Base-by-base conservation (phyloP, 176 grass and related monocot species). In the Phragmites australis region DNA sequence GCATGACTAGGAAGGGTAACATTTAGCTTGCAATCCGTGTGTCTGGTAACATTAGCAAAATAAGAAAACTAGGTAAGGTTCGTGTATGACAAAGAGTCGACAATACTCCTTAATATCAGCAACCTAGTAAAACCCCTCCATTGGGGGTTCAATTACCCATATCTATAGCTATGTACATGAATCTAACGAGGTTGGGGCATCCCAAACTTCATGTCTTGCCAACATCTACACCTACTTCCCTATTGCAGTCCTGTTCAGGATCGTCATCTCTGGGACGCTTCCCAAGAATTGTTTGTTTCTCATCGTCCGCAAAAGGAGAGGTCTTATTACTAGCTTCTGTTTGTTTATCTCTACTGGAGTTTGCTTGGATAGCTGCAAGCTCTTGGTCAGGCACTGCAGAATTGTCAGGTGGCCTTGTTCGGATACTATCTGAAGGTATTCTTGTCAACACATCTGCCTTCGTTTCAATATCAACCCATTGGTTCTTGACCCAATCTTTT, bases 401-500 rank as follows among this genome's bases (percentile, higher is more conserved):
- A 75, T 49, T 88, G 31, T 78, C 77, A 84, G 61, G 50, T 76
- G 64, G 72, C 59, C 42, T 89, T 72, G 81, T 82, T 75, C 27
- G 27, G 11, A 51, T 48, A 83, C 65, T 60, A 84, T 62, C 79
- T 42, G 72, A 87, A 88, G 88, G 78, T 75, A 95, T 90, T 84
- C 47, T 77, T 14, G 88, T 78, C 54, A 95, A 65, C 42, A 93
- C 70, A 25, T 93, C 87, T 53, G 87, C 47, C 62, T 91, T 93
- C 29, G 71, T 61, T 75, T 86, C 85, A 56, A 99, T 89, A 70
- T 87, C 62, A 63, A 91, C 46, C 96, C 96, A 99, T 52, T 40
- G 23, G 64, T 89, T 88, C 68, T 88, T 88, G 13, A 93, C 78
- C 96, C 96, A 99, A 45, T 99, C 96, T 93, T 81, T 88, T 19